Evolutionary conservation across 176 grass and related monocot species (phyloP).

Genomic region (Eleusine coracana): DNA sequence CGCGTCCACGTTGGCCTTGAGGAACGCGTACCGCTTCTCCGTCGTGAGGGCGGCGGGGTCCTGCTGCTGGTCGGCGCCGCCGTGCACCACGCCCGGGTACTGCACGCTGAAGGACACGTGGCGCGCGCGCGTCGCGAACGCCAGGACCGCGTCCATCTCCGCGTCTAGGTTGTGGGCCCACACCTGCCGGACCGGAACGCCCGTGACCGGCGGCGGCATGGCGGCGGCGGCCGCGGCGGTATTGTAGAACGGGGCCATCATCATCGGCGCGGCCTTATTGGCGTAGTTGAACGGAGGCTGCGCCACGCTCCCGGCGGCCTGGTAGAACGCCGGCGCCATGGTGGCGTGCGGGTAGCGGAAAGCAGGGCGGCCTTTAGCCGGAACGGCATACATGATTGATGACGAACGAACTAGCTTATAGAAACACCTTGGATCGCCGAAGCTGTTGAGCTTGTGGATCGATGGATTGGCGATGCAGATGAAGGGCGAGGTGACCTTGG

Average conservation of each 20-base stretch:
- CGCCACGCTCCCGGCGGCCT: too few species aligned
- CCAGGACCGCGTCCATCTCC: not conserved
- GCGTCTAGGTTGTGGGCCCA: not conserved
- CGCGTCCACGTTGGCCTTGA: not conserved
- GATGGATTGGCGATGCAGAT: too few species aligned
- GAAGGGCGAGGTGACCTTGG: too few species aligned
- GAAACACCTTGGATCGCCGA: too few species aligned
- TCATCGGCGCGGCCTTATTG: not conserved
- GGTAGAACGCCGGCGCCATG: not conserved
- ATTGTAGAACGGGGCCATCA: not conserved
- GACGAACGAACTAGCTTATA: too few species aligned
- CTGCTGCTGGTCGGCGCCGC: not conserved
- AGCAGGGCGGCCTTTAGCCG: too few species aligned
- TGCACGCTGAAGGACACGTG: conserved; percentile 2
- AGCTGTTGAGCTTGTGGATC: too few species aligned
- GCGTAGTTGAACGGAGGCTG: not conserved
- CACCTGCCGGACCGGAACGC: not conserved
- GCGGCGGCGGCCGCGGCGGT: not conserved
- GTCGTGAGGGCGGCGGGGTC: not conserved
- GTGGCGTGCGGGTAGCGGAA: not conserved
- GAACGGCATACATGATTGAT: too few species aligned
- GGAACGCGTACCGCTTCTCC: not conserved
- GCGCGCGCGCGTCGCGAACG: not conserved
- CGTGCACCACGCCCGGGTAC: conserved; percentile 30
- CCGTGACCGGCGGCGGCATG: not conserved